A percentile compares a stretch with the other conserved stretches of the same genome.
Conservation (phyloP, 2,329 filamentous ascomycete species). For the Taxawa tesnikishii region DNA sequence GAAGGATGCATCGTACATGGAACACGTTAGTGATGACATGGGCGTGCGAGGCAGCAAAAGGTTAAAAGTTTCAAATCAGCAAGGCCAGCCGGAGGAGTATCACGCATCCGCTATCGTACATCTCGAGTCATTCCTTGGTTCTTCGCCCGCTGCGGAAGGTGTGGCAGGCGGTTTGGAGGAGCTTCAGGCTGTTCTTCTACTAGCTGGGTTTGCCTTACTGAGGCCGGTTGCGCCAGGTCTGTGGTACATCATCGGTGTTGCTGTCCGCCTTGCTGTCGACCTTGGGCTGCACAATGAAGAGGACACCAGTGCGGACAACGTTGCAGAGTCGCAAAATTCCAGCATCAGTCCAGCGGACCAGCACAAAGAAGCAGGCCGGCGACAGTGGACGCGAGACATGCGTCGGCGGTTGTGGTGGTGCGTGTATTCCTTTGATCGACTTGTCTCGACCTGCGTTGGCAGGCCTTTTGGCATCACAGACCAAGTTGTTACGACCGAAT, state of each 20-base stretch:
- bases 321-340: conserved; percentile 19
- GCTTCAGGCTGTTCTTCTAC: conserved; percentile 78
- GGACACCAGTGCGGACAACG: conserved; percentile 37
- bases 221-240: conserved; percentile 84
- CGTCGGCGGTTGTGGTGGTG: conserved; percentile 91
- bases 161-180: conserved; percentile 88
- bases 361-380: conserved; percentile 49
- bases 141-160: conserved; percentile 48
- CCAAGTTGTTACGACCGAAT: conserved; percentile 89
- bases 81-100: conserved; percentile 79
- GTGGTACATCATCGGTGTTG: conserved; percentile 96
- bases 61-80: conserved; percentile 41
- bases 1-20: conserved; percentile 5
- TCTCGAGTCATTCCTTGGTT: conserved; percentile 69
- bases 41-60: conserved; percentile 26
- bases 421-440: conserved; percentile 86
- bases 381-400: conserved; percentile 77
- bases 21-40: conserved; percentile 13
- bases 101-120: conserved; percentile 91
- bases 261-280: conserved; percentile 79
- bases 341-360: conserved; percentile 24
- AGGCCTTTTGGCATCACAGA: conserved; percentile 92
- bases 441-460: conserved; percentile 88
- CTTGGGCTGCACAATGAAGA: conserved; percentile 87
- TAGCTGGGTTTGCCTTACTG: conserved; percentile 84